phyloP scores from a whole-genome alignment of 805 yeast species.

The Kazachstania bromeliacearum region DNA sequence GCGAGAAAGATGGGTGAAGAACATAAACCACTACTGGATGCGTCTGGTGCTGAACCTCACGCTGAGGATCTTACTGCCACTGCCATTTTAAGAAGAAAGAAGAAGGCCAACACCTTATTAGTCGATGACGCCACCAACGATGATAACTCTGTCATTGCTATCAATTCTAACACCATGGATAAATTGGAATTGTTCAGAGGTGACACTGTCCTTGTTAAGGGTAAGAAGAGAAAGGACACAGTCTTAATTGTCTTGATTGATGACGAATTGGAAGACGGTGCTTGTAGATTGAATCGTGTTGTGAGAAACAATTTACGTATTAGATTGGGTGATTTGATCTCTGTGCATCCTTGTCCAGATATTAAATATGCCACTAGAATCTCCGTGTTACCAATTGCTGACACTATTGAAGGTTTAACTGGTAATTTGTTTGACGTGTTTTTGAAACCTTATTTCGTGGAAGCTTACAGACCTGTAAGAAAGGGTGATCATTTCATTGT shows the following conservation, averaged over 20 bases:
- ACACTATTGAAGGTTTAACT: conserved; percentile 94
- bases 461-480: conserved; percentile 97
- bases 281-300: conserved; percentile 87
- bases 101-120: conserved; percentile 89
- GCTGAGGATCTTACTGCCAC: conserved; percentile 80
- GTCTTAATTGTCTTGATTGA: conserved; percentile 92
- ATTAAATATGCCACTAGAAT: conserved; percentile 94
- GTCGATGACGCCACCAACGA: conserved; percentile 97
- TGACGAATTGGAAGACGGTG: conserved; percentile 94
- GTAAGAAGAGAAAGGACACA: conserved; percentile 96
- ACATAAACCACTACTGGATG: conserved; percentile 44
- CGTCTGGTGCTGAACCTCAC: conserved; percentile 53
- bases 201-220: conserved; percentile 93
- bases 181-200: conserved; percentile 91
- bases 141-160: conserved; percentile 92
- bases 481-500: conserved; percentile 94
- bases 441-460: conserved; percentile 95
- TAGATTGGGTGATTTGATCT: conserved; percentile 84
- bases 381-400: conserved; percentile 93
- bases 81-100: conserved; percentile 92
- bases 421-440: conserved; percentile 94
- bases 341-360: conserved; percentile 94
- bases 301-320: conserved; percentile 92
- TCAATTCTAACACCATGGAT: conserved; percentile 94
- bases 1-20: conserved; percentile 27